Evolutionary conservation across 108 stramenopile species (phyloP), one percentile per base, ranked within the genome.

Genomic region (Pseudonitzschia delicatissima): DNA sequence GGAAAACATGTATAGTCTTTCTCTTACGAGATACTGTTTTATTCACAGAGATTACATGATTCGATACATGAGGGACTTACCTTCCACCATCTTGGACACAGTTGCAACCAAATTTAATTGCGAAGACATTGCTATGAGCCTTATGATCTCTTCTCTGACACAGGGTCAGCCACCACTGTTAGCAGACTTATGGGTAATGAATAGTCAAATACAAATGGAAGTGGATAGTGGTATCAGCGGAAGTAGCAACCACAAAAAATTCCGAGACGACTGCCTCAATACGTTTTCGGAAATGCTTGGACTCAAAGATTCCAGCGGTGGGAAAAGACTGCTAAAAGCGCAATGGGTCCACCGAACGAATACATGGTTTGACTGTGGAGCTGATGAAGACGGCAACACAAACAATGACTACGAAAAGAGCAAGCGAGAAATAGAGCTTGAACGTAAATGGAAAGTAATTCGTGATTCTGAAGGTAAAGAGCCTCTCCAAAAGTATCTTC

Each of bases 41-140:
- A 15, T 91, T 5, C 92, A 94, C 62, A 48, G 82, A 33, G 90
- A 89, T 58, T 91, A 94, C 64, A 61, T 94, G 33, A 68, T 81
- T 60, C 59, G 74, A 18, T 94, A 94, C 75, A 86, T 66, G 28
- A 73, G 71, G 45, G 68, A 83, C 26, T 48, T 87, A n/a, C 86
- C 89, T 11, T 57, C 64, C 8, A 49, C 74, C 2, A 82, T 94
- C 17, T 74, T 86, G 36, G 61, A 77, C 42, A 69, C 49, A n/a
- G 77, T 94, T 3, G 85, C 69, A 4, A 51, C 66, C 5, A 52
- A 87, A 53, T 81, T 87, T 20, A 85, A 94, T 69, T 94, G 92
- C 55, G 92, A 94, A 71, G 92, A 94, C 40, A 83, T 94, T 65
- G 89, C 90, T 53, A 85, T 94, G 87, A 82, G 73, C 35, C 86